Evolutionary conservation across 1,139 yeast genomes (phyloP).

Genomic region (Pneumocystis murina): DNA sequence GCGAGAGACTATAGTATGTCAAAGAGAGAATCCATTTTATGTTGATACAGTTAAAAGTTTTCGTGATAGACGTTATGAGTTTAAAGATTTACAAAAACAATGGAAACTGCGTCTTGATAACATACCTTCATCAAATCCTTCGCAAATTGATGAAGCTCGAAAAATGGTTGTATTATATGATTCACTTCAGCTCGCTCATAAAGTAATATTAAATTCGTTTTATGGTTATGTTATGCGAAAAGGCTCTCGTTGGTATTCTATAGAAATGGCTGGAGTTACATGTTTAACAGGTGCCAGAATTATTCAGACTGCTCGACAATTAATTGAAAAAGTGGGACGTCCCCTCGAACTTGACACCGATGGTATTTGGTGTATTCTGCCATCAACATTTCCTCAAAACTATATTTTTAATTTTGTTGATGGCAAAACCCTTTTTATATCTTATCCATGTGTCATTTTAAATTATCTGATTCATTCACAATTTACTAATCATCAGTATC

Average conservation of each 20-base stretch:
- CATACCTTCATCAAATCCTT: conserved; percentile 40
- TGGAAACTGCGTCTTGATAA: conserved; percentile 75
- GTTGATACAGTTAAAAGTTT: conserved; percentile 87
- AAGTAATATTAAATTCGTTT: conserved; percentile 88
- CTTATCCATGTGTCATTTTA: conserved; percentile 94
- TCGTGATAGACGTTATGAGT: conserved; percentile 92
- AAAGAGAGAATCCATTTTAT: conserved; percentile 93
- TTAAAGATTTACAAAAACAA: conserved; percentile 80
- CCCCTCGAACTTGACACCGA: conserved; percentile 95
- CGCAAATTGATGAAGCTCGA: conserved; percentile 58
- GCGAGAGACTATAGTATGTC: conserved; percentile 90
- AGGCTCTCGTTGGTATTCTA: conserved; percentile 97
- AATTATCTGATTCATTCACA: conserved; percentile 81
- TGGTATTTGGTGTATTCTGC: conserved; percentile 98
- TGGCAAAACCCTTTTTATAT: conserved; percentile 63
- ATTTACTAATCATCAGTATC: conserved; percentile 91
- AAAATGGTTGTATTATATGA: conserved; percentile 91
- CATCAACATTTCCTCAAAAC: conserved; percentile 84
- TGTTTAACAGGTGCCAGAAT: conserved; percentile 96
- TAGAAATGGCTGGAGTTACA: conserved; percentile 99
- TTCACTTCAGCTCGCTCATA: conserved; percentile 90
- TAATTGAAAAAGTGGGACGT: conserved; percentile 90
- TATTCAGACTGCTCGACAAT: conserved; percentile 86
- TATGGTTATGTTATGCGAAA: conserved; percentile 98
- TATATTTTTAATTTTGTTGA: conserved; percentile 53